A percentile compares a stretch with the other conserved stretches of the same genome.
These are phyloP conservation scores for Amyloporia xantha DNA, from an alignment of 768 basidiomycete species.

Conservation along the genomic window DNA sequence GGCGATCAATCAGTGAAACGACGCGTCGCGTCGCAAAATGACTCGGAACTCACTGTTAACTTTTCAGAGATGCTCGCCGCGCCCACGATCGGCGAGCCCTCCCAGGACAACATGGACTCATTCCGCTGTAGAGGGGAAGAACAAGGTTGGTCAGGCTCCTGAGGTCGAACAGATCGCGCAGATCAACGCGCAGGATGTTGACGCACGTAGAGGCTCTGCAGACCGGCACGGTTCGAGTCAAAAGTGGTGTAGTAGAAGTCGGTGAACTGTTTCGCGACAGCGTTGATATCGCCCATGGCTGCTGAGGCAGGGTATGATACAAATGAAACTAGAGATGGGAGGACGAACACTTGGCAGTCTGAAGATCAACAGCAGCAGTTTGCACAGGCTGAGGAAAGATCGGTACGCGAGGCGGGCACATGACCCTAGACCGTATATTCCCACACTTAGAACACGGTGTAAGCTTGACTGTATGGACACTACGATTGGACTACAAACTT, in stretches of 20 bases:
- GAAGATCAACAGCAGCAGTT: neutral
- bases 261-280: slow-evolving; percentile 73
- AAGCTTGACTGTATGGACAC: no score
- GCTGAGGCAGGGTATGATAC: slow-evolving; percentile 13
- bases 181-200: slow-evolving; percentile 21
- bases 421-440: neutral
- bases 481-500: no score
- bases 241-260: slow-evolving; percentile 82
- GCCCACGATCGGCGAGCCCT: slow-evolving; percentile 57
- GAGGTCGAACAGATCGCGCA: slow-evolving; percentile 11
- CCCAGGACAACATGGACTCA: slow-evolving; percentile 82
- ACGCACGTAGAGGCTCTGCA: slow-evolving; percentile 76
- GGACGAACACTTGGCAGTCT: slow-evolving; percentile 7
- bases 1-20: neutral
- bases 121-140: slow-evolving; percentile 49
- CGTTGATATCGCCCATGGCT: slow-evolving; percentile 66
- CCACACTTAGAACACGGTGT: neutral
- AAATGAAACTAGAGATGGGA: slow-evolving; percentile 11
- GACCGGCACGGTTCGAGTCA: slow-evolving; percentile 48
- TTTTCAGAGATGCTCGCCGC: slow-evolving; percentile 56
- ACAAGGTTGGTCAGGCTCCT: slow-evolving; percentile 4
- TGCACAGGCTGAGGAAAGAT: neutral
- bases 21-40: neutral
- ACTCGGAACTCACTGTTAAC: slow-evolving; percentile 48
- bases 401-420: slow-evolving; percentile 1